Conservation (phyloP, 2,329 filamentous ascomycete species). For the Thelonectria rubi region DNA sequence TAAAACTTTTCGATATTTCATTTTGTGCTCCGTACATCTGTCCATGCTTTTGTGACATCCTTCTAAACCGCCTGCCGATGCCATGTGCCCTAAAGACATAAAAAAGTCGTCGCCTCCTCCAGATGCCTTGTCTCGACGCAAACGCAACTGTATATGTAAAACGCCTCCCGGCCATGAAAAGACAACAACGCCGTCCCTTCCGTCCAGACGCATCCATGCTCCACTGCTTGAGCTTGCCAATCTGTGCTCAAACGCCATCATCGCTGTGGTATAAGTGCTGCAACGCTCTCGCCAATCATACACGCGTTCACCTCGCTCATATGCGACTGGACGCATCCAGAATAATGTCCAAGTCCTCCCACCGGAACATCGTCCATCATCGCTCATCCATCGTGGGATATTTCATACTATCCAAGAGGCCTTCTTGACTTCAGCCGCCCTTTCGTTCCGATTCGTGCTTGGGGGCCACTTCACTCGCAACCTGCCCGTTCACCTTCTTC, state of each 20-base stretch:
- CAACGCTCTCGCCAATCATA: constrained; percentile 36
- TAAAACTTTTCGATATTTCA: constrained; percentile 41
- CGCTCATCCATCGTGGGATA: constrained; percentile 20
- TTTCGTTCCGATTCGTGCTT: constrained; percentile 70
- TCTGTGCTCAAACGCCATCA: constrained; percentile 34
- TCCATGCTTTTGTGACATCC: constrained; percentile 42
- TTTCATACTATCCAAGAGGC: constrained; percentile 39
- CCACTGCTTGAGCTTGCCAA: constrained; percentile 30
- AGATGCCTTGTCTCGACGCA: constrained; percentile 39
- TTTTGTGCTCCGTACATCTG: constrained; percentile 44
- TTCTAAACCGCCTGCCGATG: constrained; percentile 41
- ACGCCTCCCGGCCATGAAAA: constrained; percentile 43
- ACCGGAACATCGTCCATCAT: constrained; percentile 18
- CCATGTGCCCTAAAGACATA: constrained; percentile 39
- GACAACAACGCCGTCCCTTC: constrained; percentile 42
- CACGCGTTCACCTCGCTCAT: constrained; percentile 36
- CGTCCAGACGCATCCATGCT: constrained; percentile 29
- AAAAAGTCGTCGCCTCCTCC: constrained; percentile 36
- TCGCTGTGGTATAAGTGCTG: constrained; percentile 34
- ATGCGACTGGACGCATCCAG: constrained; percentile 39
- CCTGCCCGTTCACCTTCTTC: constrained; percentile 56
- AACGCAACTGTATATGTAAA: constrained; percentile 42
- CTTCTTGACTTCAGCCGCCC: constrained; percentile 59
- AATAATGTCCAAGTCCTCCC: constrained; percentile 38
- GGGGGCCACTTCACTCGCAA: constrained; percentile 62